A percentile compares a stretch with the other conserved stretches of the same genome.
Conservation (phyloP, 2,329 filamentous ascomycete genomes). For the Scortechinia acanthostroma region DNA sequence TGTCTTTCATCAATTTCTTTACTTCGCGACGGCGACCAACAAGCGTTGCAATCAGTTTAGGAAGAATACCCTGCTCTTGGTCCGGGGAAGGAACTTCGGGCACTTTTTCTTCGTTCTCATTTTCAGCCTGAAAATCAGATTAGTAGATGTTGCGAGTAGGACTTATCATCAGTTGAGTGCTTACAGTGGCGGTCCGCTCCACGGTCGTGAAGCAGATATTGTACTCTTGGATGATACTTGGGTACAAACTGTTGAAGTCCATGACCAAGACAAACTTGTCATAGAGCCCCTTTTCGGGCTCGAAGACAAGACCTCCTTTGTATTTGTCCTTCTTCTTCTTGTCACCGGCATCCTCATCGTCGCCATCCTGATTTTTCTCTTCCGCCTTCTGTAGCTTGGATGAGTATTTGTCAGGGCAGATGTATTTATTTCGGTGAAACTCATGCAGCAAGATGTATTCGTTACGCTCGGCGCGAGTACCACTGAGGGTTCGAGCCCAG, state of each 20-base stretch:
- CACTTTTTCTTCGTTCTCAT: conserved; percentile 67
- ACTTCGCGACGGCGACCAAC: conserved; percentile 85
- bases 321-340: conserved; percentile 98
- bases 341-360: conserved; percentile 45
- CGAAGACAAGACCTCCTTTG: conserved; percentile 96
- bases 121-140: conserved; percentile 46
- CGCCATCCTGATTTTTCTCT: conserved; percentile 62
- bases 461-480: conserved; percentile 92
- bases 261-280: conserved; percentile 98
- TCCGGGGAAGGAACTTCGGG: conserved; percentile 72
- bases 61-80: conserved; percentile 77
- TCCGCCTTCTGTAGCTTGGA: conserved; percentile 70
- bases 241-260: conserved; percentile 99
- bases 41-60: conserved; percentile 82
- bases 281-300: conserved; percentile 93
- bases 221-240: conserved; percentile 97
- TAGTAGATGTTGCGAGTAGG: conserved; percentile 10
- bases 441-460: conserved; percentile 98
- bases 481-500: conserved; percentile 91
- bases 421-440: conserved; percentile 94
- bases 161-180: conserved; percentile 21
- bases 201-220: conserved; percentile 99
- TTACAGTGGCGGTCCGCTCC: conserved; percentile 66
- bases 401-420: conserved; percentile 88
- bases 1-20: conserved; percentile 95